These are phyloP conservation scores for Saccharomycopsis sp. DNA, from an alignment of 805 yeast species.

Conservation along the genomic window DNA sequence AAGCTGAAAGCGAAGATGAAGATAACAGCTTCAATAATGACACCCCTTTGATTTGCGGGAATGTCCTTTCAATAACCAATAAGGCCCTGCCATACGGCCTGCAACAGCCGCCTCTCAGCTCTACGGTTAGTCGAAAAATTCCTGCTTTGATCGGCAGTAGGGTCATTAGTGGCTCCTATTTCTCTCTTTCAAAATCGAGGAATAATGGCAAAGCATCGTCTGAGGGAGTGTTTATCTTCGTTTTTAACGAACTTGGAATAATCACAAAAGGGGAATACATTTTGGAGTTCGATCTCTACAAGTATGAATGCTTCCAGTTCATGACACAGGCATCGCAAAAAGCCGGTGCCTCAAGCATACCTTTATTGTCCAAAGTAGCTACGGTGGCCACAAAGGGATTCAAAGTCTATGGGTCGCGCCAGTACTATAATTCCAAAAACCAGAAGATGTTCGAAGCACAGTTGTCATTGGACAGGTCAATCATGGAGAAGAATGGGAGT, in stretches of 20 bases:
- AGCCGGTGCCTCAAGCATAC: not conserved
- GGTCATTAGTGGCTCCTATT: not conserved
- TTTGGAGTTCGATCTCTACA: constrained; percentile 6
- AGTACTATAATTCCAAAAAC: constrained; percentile 6
- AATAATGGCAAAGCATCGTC: not conserved
- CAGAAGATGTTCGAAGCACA: not conserved
- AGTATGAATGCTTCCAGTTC: constrained; percentile 7
- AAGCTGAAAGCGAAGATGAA: not conserved
- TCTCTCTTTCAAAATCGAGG: not conserved
- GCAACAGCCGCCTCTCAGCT: not conserved
- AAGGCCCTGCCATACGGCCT: not conserved
- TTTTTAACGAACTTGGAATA: constrained; percentile 2
- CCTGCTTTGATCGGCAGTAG: not conserved
- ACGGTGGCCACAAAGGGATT: not conserved
- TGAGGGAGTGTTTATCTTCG: constrained; percentile 2
- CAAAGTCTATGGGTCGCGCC: constrained; percentile 6
- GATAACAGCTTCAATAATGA: not conserved
- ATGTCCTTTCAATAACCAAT: not conserved
- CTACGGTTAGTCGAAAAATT: not conserved
- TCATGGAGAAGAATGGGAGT: not conserved
- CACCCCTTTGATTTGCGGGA: not conserved
- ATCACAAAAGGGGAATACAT: constrained; percentile 1
- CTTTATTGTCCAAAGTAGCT: constrained; percentile 1
- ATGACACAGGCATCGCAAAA: not conserved
- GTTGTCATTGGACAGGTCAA: not conserved